Evolutionary conservation across 805 yeast genomes (phyloP).

Genomic region (Lipomyces starkeyi): DNA sequence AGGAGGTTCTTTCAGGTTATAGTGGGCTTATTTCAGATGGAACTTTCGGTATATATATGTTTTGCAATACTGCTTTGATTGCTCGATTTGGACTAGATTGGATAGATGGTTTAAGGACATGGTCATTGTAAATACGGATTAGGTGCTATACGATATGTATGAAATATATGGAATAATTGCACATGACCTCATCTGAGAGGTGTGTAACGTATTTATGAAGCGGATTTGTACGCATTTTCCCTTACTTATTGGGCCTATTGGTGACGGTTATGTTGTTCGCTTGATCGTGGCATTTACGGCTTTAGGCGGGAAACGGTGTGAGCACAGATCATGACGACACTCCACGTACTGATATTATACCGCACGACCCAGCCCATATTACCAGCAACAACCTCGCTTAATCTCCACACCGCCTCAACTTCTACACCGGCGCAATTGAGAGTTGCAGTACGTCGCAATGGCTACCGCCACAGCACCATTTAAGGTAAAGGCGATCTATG

Average conservation of each 20-base stretch:
- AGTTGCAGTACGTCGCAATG: slow-evolving; percentile 15
- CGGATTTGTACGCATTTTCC: no score
- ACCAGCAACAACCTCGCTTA: not conserved
- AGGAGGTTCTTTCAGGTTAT: not conserved
- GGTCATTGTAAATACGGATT: not conserved
- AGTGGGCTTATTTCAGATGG: not conserved
- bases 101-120: not conserved
- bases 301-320: not conserved
- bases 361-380: not conserved
- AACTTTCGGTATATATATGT: not conserved
- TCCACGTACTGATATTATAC: not conserved
- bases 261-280: not conserved
- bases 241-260: no score
- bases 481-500: slow-evolving; percentile 69
- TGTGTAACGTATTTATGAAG: no score
- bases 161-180: not conserved
- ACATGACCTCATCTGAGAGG: not conserved
- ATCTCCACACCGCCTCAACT: not conserved
- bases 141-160: slow-evolving; percentile 1
- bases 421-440: not conserved
- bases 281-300: not conserved
- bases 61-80: not conserved
- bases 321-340: not conserved
- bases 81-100: not conserved
- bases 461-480: slow-evolving; percentile 56